Evolutionary conservation across 2,329 filamentous ascomycete species (phyloP).

Genomic region (Fusarium xyrophilum): DNA sequence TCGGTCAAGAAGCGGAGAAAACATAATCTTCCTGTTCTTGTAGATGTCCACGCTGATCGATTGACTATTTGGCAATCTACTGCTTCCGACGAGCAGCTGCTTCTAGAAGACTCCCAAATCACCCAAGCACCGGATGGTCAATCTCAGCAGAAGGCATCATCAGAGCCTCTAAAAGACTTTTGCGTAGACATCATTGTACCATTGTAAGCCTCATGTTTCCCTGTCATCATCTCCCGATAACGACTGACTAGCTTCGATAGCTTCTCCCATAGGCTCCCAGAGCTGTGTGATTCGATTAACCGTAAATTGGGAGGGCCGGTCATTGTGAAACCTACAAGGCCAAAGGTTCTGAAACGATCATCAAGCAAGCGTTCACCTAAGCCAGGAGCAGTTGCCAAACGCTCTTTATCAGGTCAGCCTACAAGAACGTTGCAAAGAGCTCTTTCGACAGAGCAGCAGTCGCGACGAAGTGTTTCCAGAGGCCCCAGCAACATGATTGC

Average conservation of each 20-base stretch:
- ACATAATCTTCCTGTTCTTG: conserved; percentile 68
- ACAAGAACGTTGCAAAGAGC: conserved; percentile 67
- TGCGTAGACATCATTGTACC: conserved; percentile 82
- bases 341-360: conserved; percentile 55
- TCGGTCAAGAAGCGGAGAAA: conserved; percentile 63
- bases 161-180: conserved; percentile 75
- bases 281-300: conserved; percentile 73
- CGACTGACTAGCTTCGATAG: conserved; percentile 56
- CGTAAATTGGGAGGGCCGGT: conserved; percentile 78
- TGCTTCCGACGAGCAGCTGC: conserved; percentile 63
- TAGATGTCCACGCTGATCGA: conserved; percentile 78
- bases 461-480: conserved; percentile 60
- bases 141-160: conserved; percentile 51
- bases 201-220: conserved; percentile 62
- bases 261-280: conserved; percentile 78
- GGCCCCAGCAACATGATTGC: conserved; percentile 66
- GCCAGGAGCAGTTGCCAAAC: conserved; percentile 61
- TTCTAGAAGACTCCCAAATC: conserved; percentile 58
- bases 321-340: conserved; percentile 62
- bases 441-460: conserved; percentile 65
- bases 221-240: background rate
- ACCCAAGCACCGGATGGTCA: conserved; percentile 45
- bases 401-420: conserved; percentile 51
- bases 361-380: conserved; percentile 54
- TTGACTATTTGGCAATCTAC: conserved; percentile 86